Evolutionary conservation across 495 filamentous ascomycete species (phyloP).

Genomic region (Evernia prunastri): DNA sequence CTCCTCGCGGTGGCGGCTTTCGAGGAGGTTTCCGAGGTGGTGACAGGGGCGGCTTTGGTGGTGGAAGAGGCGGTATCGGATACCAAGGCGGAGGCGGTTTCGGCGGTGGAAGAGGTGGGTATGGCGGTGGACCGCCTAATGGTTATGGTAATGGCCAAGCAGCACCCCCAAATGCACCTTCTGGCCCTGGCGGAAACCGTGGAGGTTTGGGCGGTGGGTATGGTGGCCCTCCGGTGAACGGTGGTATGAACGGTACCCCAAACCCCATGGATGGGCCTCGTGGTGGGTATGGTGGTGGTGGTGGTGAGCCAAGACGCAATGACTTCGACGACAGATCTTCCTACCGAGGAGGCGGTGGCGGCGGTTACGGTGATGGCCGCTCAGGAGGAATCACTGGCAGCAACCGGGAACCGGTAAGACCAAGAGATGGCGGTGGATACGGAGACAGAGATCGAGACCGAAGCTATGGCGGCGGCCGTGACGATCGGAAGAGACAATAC

Average conservation of each 20-base stretch:
- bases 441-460: slow-evolving; percentile 45
- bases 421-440: slow-evolving; percentile 44
- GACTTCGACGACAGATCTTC: slow-evolving; percentile 33
- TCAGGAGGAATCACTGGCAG: slow-evolving; percentile 45
- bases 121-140: slow-evolving; percentile 41
- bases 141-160: slow-evolving; percentile 36
- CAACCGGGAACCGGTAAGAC: slow-evolving; percentile 49
- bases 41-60: slow-evolving; percentile 46
- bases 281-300: slow-evolving; percentile 37
- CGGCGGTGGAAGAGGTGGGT: slow-evolving; percentile 43
- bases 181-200: slow-evolving; percentile 61
- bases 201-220: slow-evolving; percentile 42
- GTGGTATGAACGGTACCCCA: slow-evolving; percentile 30
- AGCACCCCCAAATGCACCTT: slow-evolving; percentile 70
- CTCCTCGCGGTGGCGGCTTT: slow-evolving; percentile 47
- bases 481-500: slow-evolving; percentile 17
- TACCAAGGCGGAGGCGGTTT: slow-evolving; percentile 57
- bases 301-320: slow-evolving; percentile 35
- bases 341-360: slow-evolving; percentile 31
- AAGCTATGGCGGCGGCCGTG: slow-evolving; percentile 33
- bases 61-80: slow-evolving; percentile 48
- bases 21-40: slow-evolving; percentile 57
- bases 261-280: slow-evolving; percentile 20
- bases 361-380: slow-evolving; percentile 32
- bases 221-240: slow-evolving; percentile 34